A percentile compares a stretch with the other conserved stretches of the same genome.
phyloP scores from a whole-genome alignment of 805 yeast genomes.

The Hemisphaericaspora nanyangensis region DNA sequence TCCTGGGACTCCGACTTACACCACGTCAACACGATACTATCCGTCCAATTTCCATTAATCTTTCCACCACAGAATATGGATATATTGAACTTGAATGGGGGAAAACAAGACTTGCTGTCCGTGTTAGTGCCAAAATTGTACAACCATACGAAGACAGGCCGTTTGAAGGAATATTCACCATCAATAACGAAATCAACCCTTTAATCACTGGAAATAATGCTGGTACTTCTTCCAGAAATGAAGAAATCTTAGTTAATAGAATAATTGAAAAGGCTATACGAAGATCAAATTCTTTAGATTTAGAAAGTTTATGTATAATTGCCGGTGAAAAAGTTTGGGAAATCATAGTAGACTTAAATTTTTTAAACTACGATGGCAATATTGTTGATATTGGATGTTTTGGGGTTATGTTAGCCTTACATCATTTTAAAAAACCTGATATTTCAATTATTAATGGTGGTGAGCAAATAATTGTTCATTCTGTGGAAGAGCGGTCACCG shows the following conservation, averaged over 20 bases:
- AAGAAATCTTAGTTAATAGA: constrained; percentile 76
- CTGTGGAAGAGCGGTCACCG: constrained; percentile 77
- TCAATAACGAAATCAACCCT: constrained; percentile 89
- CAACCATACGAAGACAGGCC: constrained; percentile 89
- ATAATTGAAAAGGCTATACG: constrained; percentile 89
- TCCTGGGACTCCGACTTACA: constrained; percentile 60
- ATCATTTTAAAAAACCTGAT: constrained; percentile 83
- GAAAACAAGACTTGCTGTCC: constrained; percentile 60
- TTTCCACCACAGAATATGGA: constrained; percentile 71
- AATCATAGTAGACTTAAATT: constrained; percentile 84
- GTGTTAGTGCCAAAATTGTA: constrained; percentile 71
- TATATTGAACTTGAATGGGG: constrained; percentile 79
- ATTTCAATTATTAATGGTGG: constrained; percentile 42
- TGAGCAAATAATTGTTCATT: constrained; percentile 63
- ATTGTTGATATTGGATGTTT: constrained; percentile 86
- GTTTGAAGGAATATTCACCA: constrained; percentile 84
- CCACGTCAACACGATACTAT: constrained; percentile 62
- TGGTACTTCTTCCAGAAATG: constrained; percentile 59
- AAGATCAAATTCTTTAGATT: constrained; percentile 85
- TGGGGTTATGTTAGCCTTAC: constrained; percentile 82
- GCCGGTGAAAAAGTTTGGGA: constrained; percentile 93
- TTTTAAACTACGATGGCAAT: constrained; percentile 88
- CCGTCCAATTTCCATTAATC: constrained; percentile 52
- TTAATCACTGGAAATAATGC: constrained; percentile 58
- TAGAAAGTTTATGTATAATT: constrained; percentile 84